Base-by-base conservation (phyloP, 441 rosid genomes). In the Croton laevigatus region DNA sequence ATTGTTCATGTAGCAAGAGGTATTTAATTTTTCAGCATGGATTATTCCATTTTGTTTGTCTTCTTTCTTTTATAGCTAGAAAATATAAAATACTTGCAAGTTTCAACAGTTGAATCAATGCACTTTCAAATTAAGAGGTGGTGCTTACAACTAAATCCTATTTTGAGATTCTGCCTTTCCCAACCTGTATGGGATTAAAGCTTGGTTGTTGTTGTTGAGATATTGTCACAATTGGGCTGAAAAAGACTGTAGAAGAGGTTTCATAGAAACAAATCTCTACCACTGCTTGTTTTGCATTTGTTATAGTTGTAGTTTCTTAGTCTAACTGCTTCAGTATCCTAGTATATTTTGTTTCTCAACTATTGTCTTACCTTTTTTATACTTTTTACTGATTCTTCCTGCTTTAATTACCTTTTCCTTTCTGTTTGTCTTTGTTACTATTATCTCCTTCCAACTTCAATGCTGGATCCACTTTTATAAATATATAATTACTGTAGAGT, bases 1-100 rank as follows among this genome's bases (percentile, higher is more conserved):
- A 87, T 73, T 58, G 80, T 84, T 68, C 97, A 89, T 80, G 87
- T 86, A n/a, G 82, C 90, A 42, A 83, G 78, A 89, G 97, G 97
- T 80, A 89, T 46, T 38, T 38, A 3, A 52, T 45, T 27, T 38
- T 57, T 62, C 4, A 16, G 3, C 14, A 20, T 38, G 23, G 1
- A 5, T 27, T 57, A 3, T 57, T 27, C 8, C 8, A 2, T 57
- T 27, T 57, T 57, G 27, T 54, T 54, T 22, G 34, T 6, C 34
- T 54, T 54, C 10, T 10, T 17, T 13, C n/a, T 49, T 11, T 54
- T 54, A 22, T n/a, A n/a, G 10, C 58, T 20, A 53, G 58, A 23
- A 65, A 65, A 49, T 8, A 44, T 22, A 44, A 13, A 4, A 5
- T 27, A 19, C 37, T 5, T 16, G 12, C 6, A 49, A 32, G 38